A percentile compares a stretch with the other conserved stretches of the same genome.
Conservation (phyloP, 2,329 filamentous ascomycete species). For the Neonectria sp. region DNA sequence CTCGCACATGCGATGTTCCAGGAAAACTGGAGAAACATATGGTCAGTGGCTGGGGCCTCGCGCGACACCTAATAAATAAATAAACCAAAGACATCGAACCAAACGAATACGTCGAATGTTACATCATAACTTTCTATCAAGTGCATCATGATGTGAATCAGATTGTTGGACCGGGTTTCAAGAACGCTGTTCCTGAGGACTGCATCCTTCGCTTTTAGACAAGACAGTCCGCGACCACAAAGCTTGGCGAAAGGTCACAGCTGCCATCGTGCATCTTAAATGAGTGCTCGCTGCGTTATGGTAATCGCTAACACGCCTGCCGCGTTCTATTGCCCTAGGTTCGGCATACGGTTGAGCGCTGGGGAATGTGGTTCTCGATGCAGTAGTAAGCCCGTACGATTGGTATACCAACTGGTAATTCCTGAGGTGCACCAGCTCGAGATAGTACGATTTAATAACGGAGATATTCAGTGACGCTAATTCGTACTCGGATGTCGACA, state of each 20-base stretch:
- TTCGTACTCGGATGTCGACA: slow-evolving; percentile 44
- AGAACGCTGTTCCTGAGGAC: too few relatives aligned
- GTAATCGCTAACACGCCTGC: not conserved
- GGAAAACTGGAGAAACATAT: too few relatives aligned
- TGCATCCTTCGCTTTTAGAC: too few relatives aligned
- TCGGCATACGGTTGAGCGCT: not conserved
- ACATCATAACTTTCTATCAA: not conserved
- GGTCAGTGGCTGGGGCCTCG: not conserved
- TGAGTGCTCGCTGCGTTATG: too few relatives aligned
- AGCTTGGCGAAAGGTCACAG: too few relatives aligned
- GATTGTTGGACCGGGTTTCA: too few relatives aligned
- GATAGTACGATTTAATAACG: not conserved
- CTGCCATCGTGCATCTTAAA: too few relatives aligned
- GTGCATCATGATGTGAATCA: not conserved
- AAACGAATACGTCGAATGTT: too few relatives aligned
- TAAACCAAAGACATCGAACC: not conserved
- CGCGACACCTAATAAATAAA: not conserved
- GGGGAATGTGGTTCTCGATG: slow-evolving; percentile 51
- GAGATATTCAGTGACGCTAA: slow-evolving; percentile 41
- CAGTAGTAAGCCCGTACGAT: slow-evolving; percentile 50
- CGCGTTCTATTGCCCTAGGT: not conserved
- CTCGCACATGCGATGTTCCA: too few relatives aligned
- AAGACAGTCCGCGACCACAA: too few relatives aligned
- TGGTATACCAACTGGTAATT: slow-evolving; percentile 47
- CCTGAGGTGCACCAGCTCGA: too few relatives aligned